Percentiles rank a stretch among this genome's conserved stretches.
These are phyloP conservation scores for Fremontodendron californicum DNA, from an alignment of 345 rosid genomes.

Conservation along the genomic window DNA sequence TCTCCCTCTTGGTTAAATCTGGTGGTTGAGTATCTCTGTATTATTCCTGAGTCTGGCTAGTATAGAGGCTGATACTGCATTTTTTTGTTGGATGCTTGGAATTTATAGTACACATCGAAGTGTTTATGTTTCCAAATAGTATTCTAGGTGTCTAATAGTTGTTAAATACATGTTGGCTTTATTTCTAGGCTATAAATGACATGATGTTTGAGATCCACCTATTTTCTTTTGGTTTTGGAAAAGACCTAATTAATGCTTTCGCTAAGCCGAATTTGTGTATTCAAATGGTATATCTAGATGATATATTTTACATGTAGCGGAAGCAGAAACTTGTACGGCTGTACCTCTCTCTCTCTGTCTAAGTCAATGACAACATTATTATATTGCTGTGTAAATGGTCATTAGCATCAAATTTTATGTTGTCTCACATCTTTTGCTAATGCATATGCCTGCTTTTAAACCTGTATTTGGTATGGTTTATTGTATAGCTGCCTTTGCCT, in stretches of 20 bases:
- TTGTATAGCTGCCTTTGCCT: background rate
- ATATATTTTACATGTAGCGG: background rate
- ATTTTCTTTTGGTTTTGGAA: background rate
- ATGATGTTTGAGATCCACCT: background rate
- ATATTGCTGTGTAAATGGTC: slow-evolving; percentile 1
- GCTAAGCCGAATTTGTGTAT: background rate
- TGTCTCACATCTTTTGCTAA: background rate
- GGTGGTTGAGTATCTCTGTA: slow-evolving; percentile 27
- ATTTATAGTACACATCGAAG: slow-evolving; percentile 24
- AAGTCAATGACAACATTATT: background rate
- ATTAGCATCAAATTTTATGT: background rate
- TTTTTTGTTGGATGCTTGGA: slow-evolving; percentile 17
- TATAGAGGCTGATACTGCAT: slow-evolving; percentile 17
- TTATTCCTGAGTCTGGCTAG: slow-evolving; percentile 19
- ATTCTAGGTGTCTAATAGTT: slow-evolving; percentile 26
- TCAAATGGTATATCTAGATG: background rate
- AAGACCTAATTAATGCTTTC: background rate
- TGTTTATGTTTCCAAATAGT: slow-evolving; percentile 29
- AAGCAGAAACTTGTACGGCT: background rate
- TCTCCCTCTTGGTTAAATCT: slow-evolving; percentile 11
- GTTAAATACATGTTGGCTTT: slow-evolving; percentile 15
- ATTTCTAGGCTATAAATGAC: slow-evolving; percentile 12
- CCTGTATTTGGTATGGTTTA: background rate
- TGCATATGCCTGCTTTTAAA: background rate
- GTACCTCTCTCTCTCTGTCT: background rate